Conservation (phyloP, 768 basidiomycete genomes). For the Cystofilobasidium ferigula region DNA sequence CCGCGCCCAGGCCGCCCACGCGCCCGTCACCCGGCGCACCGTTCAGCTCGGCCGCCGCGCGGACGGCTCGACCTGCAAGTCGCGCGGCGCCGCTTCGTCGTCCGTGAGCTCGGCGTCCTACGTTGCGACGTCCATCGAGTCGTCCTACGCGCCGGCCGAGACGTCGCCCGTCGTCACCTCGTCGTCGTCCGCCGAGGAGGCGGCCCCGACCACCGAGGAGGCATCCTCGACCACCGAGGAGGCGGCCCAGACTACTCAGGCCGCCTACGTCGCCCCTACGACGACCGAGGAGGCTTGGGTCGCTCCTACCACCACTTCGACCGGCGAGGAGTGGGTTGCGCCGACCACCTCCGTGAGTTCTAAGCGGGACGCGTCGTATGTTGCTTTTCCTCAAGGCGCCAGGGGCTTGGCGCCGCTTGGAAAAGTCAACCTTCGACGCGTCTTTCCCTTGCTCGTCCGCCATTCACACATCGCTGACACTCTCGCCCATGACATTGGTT, state of each 20-base stretch:
- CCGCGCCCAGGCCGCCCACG: slow-evolving; percentile 11
- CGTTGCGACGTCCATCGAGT: neutral
- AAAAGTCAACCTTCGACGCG: neutral
- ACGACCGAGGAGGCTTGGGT: slow-evolving; percentile 9
- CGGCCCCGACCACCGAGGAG: slow-evolving; percentile 3
- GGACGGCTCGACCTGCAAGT: slow-evolving; percentile 22
- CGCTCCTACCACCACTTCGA: slow-evolving; percentile 13
- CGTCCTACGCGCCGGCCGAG: neutral
- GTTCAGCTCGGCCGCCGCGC: slow-evolving; percentile 12
- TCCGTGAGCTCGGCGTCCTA: neutral
- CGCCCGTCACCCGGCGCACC: neutral
- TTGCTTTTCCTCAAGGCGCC: neutral
- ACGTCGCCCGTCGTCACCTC: slow-evolving; percentile 6
- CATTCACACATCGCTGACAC: too few species aligned
- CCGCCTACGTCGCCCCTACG: neutral
- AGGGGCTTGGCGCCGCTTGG: neutral
- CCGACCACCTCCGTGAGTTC: neutral
- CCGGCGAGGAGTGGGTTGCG: too few species aligned
- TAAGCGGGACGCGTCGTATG: neutral
- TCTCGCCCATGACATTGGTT: too few species aligned
- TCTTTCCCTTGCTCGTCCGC: neutral
- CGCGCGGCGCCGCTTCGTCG: neutral
- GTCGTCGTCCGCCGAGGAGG: neutral
- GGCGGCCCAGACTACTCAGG: slow-evolving; percentile 4
- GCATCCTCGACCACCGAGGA: neutral